phyloP scores from a whole-genome alignment of 2,329 filamentous ascomycete genomes.

The Chaetoscypha palmicola region DNA sequence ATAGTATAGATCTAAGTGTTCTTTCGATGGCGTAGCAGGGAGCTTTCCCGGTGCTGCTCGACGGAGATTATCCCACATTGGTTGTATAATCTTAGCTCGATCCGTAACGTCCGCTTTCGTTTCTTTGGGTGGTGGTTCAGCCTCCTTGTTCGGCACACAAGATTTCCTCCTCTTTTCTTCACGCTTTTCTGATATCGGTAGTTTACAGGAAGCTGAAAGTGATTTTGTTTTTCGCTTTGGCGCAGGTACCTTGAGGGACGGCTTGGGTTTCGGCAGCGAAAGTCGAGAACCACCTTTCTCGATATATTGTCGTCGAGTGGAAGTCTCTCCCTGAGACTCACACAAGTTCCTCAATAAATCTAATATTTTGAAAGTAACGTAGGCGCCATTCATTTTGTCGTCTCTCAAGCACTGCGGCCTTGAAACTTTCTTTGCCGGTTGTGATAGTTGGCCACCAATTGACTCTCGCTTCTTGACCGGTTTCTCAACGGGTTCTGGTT shows the following conservation, averaged over 20 bases:
- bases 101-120: too few species aligned
- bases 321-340: constrained; percentile 16
- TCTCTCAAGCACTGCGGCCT: constrained; percentile 24
- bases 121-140: too few species aligned
- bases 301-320: constrained; percentile 18
- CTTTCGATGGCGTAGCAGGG: too few species aligned
- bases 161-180: too few species aligned
- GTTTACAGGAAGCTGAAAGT: too few species aligned
- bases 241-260: constrained; percentile 3
- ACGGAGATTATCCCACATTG: too few species aligned
- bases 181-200: too few species aligned
- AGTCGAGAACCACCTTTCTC: constrained; percentile 4
- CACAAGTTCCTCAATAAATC: constrained; percentile 19
- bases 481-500: constrained; percentile 7
- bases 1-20: too few species aligned
- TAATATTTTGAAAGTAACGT: constrained; percentile 28
- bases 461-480: constrained; percentile 2
- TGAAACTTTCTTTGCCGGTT: constrained; percentile 1
- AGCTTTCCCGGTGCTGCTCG: too few species aligned
- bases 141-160: too few species aligned
- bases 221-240: constrained; percentile 9
- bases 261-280: constrained; percentile 6
- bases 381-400: constrained; percentile 27
- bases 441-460: not conserved
- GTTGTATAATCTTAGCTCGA: too few species aligned